phyloP scores from a whole-genome alignment of 169 alveolate genomes.

The Miamiensis avidus region DNA sequence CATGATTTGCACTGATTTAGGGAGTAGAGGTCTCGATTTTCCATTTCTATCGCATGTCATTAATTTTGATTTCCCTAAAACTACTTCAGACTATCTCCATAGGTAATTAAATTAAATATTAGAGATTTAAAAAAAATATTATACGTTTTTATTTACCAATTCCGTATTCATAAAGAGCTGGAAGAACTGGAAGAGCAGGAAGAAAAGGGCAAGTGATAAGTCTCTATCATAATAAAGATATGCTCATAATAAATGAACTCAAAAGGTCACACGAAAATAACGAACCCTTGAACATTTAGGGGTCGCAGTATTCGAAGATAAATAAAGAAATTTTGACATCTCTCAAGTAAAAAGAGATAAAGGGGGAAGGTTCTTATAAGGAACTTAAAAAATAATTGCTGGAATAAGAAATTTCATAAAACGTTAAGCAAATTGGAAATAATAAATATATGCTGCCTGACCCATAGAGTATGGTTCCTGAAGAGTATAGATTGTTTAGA shows the following conservation, averaged over 20 bases:
- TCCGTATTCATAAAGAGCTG: slow-evolving; percentile 56
- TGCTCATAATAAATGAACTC: slow-evolving; percentile 56
- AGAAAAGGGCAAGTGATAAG: slow-evolving; percentile 78
- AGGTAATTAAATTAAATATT: slow-evolving; percentile 44
- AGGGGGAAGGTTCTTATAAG: not conserved
- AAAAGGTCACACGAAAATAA: slow-evolving; percentile 51
- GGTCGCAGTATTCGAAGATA: slow-evolving; percentile 58
- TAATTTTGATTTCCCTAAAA: slow-evolving; percentile 86
- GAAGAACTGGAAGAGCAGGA: slow-evolving; percentile 93
- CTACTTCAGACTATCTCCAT: slow-evolving; percentile 84
- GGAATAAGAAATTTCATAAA: not conserved
- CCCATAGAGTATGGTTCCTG: not conserved
- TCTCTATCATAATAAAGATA: slow-evolving; percentile 60
- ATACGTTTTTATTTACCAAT: not conserved
- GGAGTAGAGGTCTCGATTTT: slow-evolving; percentile 87
- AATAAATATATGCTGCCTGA: not conserved
- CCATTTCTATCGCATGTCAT: slow-evolving; percentile 82
- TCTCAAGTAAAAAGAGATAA: not conserved
- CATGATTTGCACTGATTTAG: slow-evolving; percentile 87
- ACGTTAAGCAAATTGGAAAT: not conserved
- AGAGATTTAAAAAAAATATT: too few relatives aligned
- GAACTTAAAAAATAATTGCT: not conserved
- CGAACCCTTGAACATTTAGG: slow-evolving; percentile 56
- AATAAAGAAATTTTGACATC: not conserved
- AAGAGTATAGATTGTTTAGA: not conserved